Evolutionary conservation across 805 yeast genomes (phyloP), one percentile per base, ranked within the genome.

Genomic region (Scheffersomyces ergatensis): DNA sequence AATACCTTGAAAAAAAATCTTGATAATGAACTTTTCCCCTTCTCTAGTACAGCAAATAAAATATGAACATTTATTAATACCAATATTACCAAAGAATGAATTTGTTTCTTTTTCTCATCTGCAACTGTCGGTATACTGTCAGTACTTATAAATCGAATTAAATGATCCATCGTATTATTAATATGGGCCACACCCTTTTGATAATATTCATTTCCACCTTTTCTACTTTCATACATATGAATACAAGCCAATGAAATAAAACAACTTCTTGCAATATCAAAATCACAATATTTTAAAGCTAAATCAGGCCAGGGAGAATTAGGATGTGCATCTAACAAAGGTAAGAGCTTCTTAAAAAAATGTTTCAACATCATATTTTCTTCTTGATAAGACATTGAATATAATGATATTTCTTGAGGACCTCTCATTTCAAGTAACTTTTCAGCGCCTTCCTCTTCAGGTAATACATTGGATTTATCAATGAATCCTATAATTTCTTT

Each of bases 251-350:
- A 53, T 2, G 82, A 76, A 16, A 78, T 68, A 47, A 78, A 78
- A 45, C 83, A 78, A 45, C 80, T 73, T 40, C 79, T 63, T 0
- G 83, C 82, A 34, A 78, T 69, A 47, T 77, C 79, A 46, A 75
- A 70, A 49, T 78, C 80, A 48, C 83, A 78, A 50, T 78, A 78
- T 38, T 72, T 70, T 44, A 78, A 59, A 33, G 81, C 80, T 42
- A 78, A 54, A 43, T 77, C 78, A 0, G 83, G 83, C 82, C 82
- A 77, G 3, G 83, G 83, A 1, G 80, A 65, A 32, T 74, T 73
- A 0, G 83, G 83, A 50, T 78, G 82, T 0, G 81, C 80, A 57
- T 78, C 83, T 25, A 78, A 54, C 31, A 78, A 50, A 1, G 79
- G 81, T 5, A 78, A 55, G 27, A 78, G 59, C 43, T 75, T 72